phyloP scores from a whole-genome alignment of 176 grass and related monocot genomes.

The Puccinellia tenuiflora region DNA sequence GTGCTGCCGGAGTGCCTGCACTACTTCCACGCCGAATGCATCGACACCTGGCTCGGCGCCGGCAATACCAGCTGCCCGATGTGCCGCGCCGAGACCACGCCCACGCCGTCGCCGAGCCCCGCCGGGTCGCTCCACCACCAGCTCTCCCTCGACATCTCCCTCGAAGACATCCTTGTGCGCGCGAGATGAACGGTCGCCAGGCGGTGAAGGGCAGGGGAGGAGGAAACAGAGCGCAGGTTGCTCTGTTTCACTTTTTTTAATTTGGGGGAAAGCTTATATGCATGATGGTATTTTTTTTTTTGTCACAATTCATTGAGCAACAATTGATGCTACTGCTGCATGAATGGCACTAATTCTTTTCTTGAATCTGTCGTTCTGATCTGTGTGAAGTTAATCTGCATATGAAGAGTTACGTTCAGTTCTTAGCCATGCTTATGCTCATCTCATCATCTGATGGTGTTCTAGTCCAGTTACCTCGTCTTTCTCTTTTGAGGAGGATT shows the following conservation, averaged over 20 bases:
- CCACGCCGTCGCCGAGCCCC: background rate
- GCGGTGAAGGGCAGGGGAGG: background rate
- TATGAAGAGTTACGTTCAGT: background rate
- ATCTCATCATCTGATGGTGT: background rate
- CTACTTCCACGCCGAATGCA: constrained; percentile 52
- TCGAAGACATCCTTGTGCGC: constrained; percentile 15
- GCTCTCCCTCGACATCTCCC: constrained; percentile 14
- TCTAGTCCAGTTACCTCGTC: background rate
- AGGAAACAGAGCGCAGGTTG: background rate
- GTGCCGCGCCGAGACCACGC: constrained; percentile 38
- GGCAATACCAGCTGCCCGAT: constrained; percentile 45
- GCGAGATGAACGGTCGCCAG: background rate
- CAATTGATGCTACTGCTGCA: background rate
- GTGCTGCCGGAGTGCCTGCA: constrained; percentile 45
- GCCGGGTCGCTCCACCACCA: background rate
- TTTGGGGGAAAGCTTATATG: background rate
- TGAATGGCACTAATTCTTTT: background rate
- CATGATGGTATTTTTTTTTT: background rate
- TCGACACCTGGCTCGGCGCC: constrained; percentile 32
- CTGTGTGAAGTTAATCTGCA: background rate
- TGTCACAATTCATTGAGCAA: background rate
- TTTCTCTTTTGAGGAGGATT: background rate
- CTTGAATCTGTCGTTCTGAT: background rate
- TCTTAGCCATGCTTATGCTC: background rate
- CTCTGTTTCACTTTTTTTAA: background rate